A percentile compares a stretch with the other conserved stretches of the same genome.
Conservation (phyloP, 1,139 yeast genomes). For the Hyphopichia buzzinii region DNA sequence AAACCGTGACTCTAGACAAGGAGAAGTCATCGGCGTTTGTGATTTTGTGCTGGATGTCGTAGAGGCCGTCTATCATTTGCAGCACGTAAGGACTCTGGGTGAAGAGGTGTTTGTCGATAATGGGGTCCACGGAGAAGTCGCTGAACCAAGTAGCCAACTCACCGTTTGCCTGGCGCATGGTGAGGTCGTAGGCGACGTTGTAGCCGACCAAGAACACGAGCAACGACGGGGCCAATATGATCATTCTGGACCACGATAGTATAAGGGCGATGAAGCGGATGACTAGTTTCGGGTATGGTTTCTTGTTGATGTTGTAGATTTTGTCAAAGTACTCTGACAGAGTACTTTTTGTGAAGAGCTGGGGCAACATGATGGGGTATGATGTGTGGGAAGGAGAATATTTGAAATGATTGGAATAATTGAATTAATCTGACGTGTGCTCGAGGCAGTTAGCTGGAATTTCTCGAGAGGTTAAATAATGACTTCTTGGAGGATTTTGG, state of each 20-base stretch:
- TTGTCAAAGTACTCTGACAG: not conserved
- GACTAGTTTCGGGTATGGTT: conserved; percentile 9
- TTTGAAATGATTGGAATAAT: too few species aligned
- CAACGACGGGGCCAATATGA: conserved; percentile 51
- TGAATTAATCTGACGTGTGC: too few species aligned
- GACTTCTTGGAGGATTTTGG: too few species aligned
- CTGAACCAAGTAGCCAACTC: conserved; percentile 4
- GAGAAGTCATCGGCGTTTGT: not conserved
- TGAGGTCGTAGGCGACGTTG: conserved; percentile 22
- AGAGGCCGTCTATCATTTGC: not conserved
- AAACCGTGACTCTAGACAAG: conserved; percentile 1
- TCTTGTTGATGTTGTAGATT: not conserved
- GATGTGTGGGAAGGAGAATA: too few species aligned
- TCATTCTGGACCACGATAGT: conserved; percentile 31
- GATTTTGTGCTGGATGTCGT: not conserved
- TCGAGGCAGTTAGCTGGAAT: too few species aligned
- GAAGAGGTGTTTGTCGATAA: conserved; percentile 1
- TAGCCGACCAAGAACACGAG: conserved; percentile 52
- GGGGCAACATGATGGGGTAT: too few species aligned
- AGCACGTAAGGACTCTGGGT: not conserved
- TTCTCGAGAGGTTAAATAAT: too few species aligned
- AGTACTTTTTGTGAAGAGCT: too few species aligned
- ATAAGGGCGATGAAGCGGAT: conserved; percentile 12
- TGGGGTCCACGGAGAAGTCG: conserved; percentile 3
- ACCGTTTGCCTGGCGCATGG: conserved; percentile 15